Evolutionary conservation across 2,329 filamentous ascomycete species (phyloP), one percentile per base, ranked within the genome.

Genomic region (Aspergillus sp.): DNA sequence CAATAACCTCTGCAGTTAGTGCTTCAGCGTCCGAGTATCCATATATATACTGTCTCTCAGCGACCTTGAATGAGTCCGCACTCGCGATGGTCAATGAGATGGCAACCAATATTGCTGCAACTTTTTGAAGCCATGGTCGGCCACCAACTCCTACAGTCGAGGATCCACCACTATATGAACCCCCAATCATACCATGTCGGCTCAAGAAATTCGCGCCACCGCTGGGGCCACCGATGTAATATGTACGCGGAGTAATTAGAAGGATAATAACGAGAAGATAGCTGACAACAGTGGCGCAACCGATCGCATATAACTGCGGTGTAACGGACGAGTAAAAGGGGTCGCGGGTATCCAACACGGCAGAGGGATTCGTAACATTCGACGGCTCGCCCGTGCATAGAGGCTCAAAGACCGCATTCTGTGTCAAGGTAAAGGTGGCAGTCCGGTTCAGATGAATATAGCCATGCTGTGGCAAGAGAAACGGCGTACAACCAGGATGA

Each of bases 221-320:
- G 7, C 77, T 76, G 4, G 77, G 72, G 19, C 89, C 88, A 46
- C 89, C 89, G 49, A 94, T 83, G 53, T 95, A 84, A 66, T 93
- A 95, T 3, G 93, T 95, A 45, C 91, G 83, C n/a, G 91, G 91
- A 0, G 90, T 95, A 59, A 96, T 90, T 63, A 95, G 82, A 33
- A 97, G 82, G 80, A 96, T 94, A 53, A 95, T 88, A 57, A 96
- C 85, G 42, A 97, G 81, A 64, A 94, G 86, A 71, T 94, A 97
- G 43, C 90, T 86, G 44, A 95, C 85, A 47, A 95, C 86, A 0
- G 90, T 97, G 15, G 89, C 89, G 13, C 90, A 88, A 48, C 90
- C 90, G 46, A 97, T 86, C 41, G 90, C 90, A 64, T 96, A 98
- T 60, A 88, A 86, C 68, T 95, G 90, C 12, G 93, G 91, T 41